phyloP scores from a whole-genome alignment of 768 basidiomycete genomes.

The Tubosaeta brunneosetosa region DNA sequence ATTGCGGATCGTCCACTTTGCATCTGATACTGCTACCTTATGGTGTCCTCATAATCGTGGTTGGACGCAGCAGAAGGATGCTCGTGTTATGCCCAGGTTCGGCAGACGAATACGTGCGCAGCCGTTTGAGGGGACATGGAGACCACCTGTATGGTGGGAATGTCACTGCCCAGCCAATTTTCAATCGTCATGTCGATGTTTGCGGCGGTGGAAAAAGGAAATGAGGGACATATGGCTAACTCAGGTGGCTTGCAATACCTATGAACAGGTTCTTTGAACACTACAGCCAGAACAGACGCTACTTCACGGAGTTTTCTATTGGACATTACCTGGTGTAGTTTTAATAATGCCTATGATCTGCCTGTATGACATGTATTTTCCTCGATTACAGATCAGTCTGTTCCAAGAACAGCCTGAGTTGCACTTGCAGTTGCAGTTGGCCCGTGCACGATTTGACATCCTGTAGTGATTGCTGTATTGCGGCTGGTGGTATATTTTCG shows the following conservation, averaged over 20 bases:
- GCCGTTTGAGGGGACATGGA: constrained; percentile 32
- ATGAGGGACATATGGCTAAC: constrained; percentile 46
- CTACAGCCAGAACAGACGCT: constrained; percentile 1
- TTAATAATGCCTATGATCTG: background rate
- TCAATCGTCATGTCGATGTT: constrained; percentile 21
- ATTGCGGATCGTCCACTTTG: constrained; percentile 48
- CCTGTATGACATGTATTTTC: background rate
- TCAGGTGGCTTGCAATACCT: constrained; percentile 42
- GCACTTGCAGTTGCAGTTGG: no score
- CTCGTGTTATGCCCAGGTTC: constrained; percentile 4
- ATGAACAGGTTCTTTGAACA: constrained; percentile 30
- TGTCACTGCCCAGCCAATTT: constrained; percentile 24
- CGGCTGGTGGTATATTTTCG: no score
- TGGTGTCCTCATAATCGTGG: constrained; percentile 29
- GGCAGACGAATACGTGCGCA: constrained; percentile 4
- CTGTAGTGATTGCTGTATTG: no score
- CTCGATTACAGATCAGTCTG: background rate
- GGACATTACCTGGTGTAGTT: constrained; percentile 12
- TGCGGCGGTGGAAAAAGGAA: constrained; percentile 37
- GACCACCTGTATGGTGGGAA: constrained; percentile 33
- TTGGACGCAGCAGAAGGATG: constrained; percentile 1
- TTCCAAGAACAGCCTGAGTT: background rate
- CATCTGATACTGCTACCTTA: constrained; percentile 43
- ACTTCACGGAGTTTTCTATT: background rate
- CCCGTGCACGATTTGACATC: background rate